Percentiles rank a stretch among this genome's conserved stretches.
phyloP scores from a whole-genome alignment of 148 eudicot species.

The Fagopyrum tataricum region DNA sequence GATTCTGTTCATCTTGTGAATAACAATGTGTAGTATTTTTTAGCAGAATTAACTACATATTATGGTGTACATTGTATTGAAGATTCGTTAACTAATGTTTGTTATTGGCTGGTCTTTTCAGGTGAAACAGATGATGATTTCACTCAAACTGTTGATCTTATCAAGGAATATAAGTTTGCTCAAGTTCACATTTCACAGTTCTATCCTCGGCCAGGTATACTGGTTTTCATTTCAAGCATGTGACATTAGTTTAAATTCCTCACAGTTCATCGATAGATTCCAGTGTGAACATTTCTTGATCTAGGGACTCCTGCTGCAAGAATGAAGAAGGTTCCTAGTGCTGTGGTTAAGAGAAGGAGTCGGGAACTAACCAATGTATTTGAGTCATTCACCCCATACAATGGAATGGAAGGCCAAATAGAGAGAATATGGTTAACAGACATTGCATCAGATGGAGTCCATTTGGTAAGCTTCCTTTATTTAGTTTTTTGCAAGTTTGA shows the following conservation, averaged over 20 bases:
- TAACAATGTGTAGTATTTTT: not conserved
- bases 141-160: conserved; percentile 64
- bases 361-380: conserved; percentile 84
- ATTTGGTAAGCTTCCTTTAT: conserved; percentile 48
- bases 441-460: conserved; percentile 79
- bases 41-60: not conserved
- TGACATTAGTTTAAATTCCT: not conserved
- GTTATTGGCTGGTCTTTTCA: conserved; percentile 25
- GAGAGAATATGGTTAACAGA: conserved; percentile 93
- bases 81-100: not conserved
- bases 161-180: conserved; percentile 73
- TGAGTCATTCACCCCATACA: conserved; percentile 84
- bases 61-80: not conserved
- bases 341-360: conserved; percentile 81
- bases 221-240: conserved; percentile 10
- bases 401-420: conserved; percentile 75
- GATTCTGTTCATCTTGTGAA: no score
- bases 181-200: conserved; percentile 99
- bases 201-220: conserved; percentile 94
- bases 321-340: conserved; percentile 93
- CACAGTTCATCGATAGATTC: not conserved
- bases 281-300: not conserved
- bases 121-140: conserved; percentile 98
- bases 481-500: not conserved
- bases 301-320: conserved; percentile 97